Evolutionary conservation across 352 stramenopile genomes (phyloP).

Genomic region (Pythium pectinolyticum): DNA sequence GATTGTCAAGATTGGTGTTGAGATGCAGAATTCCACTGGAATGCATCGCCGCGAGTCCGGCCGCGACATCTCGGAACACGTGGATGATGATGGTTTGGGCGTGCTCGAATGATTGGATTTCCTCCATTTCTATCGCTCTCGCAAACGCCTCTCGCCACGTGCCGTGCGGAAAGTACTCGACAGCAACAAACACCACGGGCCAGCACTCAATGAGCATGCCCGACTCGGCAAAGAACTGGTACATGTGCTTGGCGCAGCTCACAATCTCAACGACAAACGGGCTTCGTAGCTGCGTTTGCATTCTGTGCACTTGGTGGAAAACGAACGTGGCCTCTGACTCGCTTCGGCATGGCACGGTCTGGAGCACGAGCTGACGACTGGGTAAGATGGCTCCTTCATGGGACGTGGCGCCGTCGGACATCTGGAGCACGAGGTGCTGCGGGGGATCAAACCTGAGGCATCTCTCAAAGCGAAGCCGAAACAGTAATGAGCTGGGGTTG

Average conservation of each 20-base stretch:
- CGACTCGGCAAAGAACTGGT: constrained; percentile 62
- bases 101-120: constrained; percentile 22
- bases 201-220: constrained; percentile 63
- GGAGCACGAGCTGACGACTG: constrained; percentile 33
- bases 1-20: constrained; percentile 51
- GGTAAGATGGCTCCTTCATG: neutral
- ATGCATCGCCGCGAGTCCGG: constrained; percentile 54
- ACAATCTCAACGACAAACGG: constrained; percentile 39
- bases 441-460: constrained; percentile 41
- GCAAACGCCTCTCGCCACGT: constrained; percentile 43
- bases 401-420: constrained; percentile 25
- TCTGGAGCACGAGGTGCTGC: constrained; percentile 42
- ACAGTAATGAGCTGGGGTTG: constrained; percentile 46
- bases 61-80: constrained; percentile 50
- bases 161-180: constrained; percentile 42
- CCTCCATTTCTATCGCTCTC: constrained; percentile 2
- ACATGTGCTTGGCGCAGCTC: constrained; percentile 46
- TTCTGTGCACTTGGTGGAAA: constrained; percentile 33
- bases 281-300: constrained; percentile 44
- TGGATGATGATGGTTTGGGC: constrained; percentile 18
- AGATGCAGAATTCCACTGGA: constrained; percentile 52
- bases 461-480: constrained; percentile 46
- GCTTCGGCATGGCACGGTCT: constrained; percentile 46
- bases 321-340: constrained; percentile 40
- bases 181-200: constrained; percentile 53